These are phyloP conservation scores for Fusarium sulawesiense DNA, from an alignment of 2,329 filamentous ascomycete species.

Conservation along the genomic window DNA sequence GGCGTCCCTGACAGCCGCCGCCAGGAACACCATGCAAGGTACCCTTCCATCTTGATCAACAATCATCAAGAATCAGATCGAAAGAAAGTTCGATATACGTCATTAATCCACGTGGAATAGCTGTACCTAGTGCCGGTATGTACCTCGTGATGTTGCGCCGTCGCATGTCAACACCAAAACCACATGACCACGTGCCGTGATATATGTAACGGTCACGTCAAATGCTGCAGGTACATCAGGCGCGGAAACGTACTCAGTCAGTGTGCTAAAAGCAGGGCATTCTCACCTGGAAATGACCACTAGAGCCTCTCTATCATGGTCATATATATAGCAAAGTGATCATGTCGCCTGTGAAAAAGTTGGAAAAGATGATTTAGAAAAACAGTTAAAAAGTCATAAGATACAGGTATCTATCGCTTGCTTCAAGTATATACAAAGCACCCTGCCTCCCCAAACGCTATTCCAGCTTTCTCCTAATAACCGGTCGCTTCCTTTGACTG, in stretches of 20 bases:
- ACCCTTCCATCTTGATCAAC: constrained; percentile 22
- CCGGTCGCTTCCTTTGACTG: constrained; percentile 54
- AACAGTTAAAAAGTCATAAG: constrained; percentile 52
- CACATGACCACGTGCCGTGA: constrained; percentile 47
- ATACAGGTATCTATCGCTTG: constrained; percentile 54
- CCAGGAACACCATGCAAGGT: constrained; percentile 40
- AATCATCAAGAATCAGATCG: constrained; percentile 25
- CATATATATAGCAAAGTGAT: constrained; percentile 32
- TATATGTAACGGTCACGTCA: constrained; percentile 27
- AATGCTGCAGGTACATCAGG: constrained; percentile 43
- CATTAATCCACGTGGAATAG: constrained; percentile 41
- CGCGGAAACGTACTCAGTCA: constrained; percentile 40
- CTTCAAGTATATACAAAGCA: constrained; percentile 55
- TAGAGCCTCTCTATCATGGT: constrained; percentile 16
- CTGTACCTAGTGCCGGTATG: constrained; percentile 3
- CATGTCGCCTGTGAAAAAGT: constrained; percentile 21
- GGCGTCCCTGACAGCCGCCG: constrained; percentile 27
- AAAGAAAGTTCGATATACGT: constrained; percentile 16
- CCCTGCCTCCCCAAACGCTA: constrained; percentile 51
- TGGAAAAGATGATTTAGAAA: constrained; percentile 29
- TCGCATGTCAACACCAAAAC: constrained; percentile 43
- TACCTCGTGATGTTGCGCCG: constrained; percentile 37
- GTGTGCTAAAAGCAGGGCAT: constrained; percentile 37
- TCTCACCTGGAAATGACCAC: constrained; percentile 42
- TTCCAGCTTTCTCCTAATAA: constrained; percentile 55